Evolutionary conservation across 2,329 filamentous ascomycete genomes (phyloP), one percentile per base, ranked within the genome.

Genomic region (Monosporascus sp.): DNA sequence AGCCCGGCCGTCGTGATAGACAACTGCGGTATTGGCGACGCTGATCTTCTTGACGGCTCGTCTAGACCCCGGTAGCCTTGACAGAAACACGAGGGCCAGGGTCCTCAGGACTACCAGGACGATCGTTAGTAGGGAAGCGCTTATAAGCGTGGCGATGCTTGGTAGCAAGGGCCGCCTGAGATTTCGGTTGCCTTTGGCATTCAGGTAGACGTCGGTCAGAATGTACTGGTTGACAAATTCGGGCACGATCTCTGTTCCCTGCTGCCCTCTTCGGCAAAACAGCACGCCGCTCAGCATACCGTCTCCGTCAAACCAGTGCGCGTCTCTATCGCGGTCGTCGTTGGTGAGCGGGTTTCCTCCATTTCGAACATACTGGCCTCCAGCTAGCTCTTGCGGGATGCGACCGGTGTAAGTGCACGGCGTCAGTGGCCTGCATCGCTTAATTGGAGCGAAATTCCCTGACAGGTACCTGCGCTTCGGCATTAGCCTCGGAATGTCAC

Each of bases 231-330:
- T 89, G 51, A 86, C 83, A 51, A 88, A 89, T 51, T 85, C 75
- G 0, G 86, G 85, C 53, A 74, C 65, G 1, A 86, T 75, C 2
- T 67, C 58, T 0, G 62, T 57, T 3, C 67, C 67, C 3, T 74
- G 65, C 6, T 70, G 67, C 3, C 69, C 68, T 2, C 27, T 50
- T 7, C 73, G 73, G 27, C 72, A 72, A 64, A 87, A 89, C 18
- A 75, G 74, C 0, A 89, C 85, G 1, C 86, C 86, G 31, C 81
- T 81, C 11, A 89, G 78, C 86, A 89, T 89, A 5, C 86, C 87
- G 64, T 89, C 86, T 35, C 87, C 86, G 60, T 89, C 87, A 56
- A 89, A 89, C 85, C 85, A 89, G 64, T 89, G 86, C 8, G 82
- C 78, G 63, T 87, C 83, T 57, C 83, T 76, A 39, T 77, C 78